phyloP scores from a whole-genome alignment of 495 filamentous ascomycete species.

The Delitschia confertaspora region DNA sequence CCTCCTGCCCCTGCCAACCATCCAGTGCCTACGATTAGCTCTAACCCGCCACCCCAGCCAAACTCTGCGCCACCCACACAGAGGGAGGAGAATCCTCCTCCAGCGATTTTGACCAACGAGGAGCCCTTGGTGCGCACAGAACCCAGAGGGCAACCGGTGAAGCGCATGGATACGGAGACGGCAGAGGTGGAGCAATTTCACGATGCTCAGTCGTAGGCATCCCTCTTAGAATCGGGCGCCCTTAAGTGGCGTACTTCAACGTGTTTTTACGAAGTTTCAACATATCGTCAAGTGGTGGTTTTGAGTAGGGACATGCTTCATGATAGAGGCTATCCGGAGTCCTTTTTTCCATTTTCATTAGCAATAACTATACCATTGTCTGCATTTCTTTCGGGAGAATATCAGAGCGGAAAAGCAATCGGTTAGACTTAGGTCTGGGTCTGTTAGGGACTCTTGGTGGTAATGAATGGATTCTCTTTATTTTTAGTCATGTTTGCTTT shows the following conservation, averaged over 20 bases:
- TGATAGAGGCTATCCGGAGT: too few relatives aligned
- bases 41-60: constrained; percentile 1
- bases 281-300: too few relatives aligned
- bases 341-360: too few relatives aligned
- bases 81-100: constrained; percentile 4
- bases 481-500: too few relatives aligned
- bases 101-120: constrained; percentile 4
- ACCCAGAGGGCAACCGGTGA: constrained; percentile 26
- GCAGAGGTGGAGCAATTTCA: constrained; percentile 49
- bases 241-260: neutral
- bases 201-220: constrained; percentile 42
- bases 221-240: too few relatives aligned
- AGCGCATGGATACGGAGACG: constrained; percentile 44
- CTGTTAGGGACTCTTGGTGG: too few relatives aligned
- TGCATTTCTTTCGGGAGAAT: too few relatives aligned
- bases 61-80: constrained; percentile 1
- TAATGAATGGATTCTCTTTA: too few relatives aligned
- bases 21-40: neutral
- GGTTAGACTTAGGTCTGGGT: too few relatives aligned
- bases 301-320: too few relatives aligned
- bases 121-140: constrained; percentile 28
- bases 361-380: too few relatives aligned
- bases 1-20: neutral
- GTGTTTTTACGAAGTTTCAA: neutral
- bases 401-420: too few relatives aligned